phyloP scores from a whole-genome alignment of 2,329 filamentous ascomycete species.

The Fusarium virguliforme region DNA sequence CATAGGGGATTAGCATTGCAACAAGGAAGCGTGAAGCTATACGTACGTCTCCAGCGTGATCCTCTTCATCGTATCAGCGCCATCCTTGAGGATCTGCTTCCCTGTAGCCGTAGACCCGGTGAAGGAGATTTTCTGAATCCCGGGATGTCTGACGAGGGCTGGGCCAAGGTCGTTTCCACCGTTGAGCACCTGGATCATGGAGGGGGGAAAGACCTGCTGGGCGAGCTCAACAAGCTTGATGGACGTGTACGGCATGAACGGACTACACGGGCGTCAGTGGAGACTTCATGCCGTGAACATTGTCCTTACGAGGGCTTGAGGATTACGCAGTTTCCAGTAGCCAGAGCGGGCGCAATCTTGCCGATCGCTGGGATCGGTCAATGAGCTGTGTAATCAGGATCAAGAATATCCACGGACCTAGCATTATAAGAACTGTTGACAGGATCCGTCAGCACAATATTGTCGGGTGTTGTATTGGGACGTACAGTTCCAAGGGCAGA shows the following conservation, averaged over 20 bases:
- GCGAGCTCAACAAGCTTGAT: not conserved
- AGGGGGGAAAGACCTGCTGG: not conserved
- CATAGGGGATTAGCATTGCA: not conserved
- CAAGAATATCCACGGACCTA: not conserved
- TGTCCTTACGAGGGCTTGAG: not conserved
- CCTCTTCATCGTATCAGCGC: not conserved
- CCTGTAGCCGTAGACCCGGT: not conserved
- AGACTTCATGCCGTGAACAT: not conserved
- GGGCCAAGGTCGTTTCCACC: not conserved
- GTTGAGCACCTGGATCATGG: not conserved
- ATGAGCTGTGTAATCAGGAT: not conserved
- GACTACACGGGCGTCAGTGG: not conserved
- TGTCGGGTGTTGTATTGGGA: not conserved
- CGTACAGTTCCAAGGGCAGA: not conserved
- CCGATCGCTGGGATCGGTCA: not conserved
- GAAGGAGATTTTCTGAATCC: not conserved
- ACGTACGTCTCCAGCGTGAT: not conserved
- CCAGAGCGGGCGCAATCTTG: constrained; percentile 1
- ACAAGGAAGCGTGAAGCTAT: not conserved
- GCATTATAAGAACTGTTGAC: not conserved
- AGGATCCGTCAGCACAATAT: not conserved
- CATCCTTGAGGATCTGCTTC: constrained; percentile 2
- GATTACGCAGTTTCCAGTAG: not conserved
- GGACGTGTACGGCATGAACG: not conserved
- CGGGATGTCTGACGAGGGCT: not conserved